Evolutionary conservation across 2,329 filamentous ascomycete species (phyloP).

Genomic region (Sordariomycetes sp.): DNA sequence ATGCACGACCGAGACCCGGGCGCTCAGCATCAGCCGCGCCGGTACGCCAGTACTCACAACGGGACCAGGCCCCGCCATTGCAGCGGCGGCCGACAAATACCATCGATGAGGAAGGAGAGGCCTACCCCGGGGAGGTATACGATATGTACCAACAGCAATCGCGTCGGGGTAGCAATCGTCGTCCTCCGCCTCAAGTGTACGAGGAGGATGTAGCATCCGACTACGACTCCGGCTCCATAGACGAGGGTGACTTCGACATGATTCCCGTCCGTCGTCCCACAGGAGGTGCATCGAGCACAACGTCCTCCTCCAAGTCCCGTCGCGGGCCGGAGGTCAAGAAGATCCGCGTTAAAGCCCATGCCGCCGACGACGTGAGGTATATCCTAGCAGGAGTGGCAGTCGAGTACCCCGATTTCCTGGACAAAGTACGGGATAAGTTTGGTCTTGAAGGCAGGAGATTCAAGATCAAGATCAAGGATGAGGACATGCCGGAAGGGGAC

Average conservation of each 20-base stretch:
- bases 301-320: slow-evolving; percentile 45
- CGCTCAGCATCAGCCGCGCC: slow-evolving; percentile 38
- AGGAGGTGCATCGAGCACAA: slow-evolving; percentile 35
- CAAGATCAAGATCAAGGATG: slow-evolving; percentile 83
- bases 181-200: slow-evolving; percentile 45
- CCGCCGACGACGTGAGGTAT: slow-evolving; percentile 80
- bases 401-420: slow-evolving; percentile 68
- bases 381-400: slow-evolving; percentile 72
- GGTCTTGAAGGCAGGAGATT: slow-evolving; percentile 59
- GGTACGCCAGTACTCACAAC: slow-evolving; percentile 31
- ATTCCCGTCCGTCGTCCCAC: slow-evolving; percentile 43
- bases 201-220: slow-evolving; percentile 75
- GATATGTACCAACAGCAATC: slow-evolving; percentile 34
- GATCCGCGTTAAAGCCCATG: slow-evolving; percentile 87
- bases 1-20: slow-evolving; percentile 22
- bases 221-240: slow-evolving; percentile 60
- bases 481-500: slow-evolving; percentile 66
- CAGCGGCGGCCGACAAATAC: slow-evolving; percentile 17
- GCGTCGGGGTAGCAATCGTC: slow-evolving; percentile 7
- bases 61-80: slow-evolving; percentile 19
- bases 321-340: slow-evolving; percentile 61
- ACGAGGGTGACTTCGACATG: slow-evolving; percentile 76
- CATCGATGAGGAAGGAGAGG: slow-evolving; percentile 46
- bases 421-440: slow-evolving; percentile 81
- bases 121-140: slow-evolving; percentile 64